phyloP scores from a whole-genome alignment of 176 grass and related monocot genomes.

The Juncus inflexus region DNA sequence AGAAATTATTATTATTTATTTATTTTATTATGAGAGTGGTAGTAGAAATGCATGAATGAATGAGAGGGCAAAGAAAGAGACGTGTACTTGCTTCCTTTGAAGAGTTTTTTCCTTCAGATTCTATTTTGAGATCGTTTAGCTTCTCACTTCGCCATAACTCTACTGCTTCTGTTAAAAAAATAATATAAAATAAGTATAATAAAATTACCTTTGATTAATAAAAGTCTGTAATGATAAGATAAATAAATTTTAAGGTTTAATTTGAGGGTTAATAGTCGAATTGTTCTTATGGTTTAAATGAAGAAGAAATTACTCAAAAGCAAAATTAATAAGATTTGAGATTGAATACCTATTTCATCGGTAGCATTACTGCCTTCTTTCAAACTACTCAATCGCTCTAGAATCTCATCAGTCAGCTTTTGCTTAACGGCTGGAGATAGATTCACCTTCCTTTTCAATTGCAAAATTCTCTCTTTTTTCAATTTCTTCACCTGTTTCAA shows the following conservation, averaged over 20 bases:
- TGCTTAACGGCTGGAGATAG: slow-evolving; percentile 56
- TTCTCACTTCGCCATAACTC: slow-evolving; percentile 70
- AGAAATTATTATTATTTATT: slow-evolving; percentile 22
- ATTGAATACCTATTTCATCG: slow-evolving; percentile 59
- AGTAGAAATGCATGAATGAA: neutral
- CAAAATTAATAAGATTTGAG: slow-evolving; percentile 9
- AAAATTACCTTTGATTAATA: neutral
- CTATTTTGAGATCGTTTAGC: slow-evolving; percentile 47
- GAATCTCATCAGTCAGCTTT: slow-evolving; percentile 60
- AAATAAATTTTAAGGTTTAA: neutral
- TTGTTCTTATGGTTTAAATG: neutral
- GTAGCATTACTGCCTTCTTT: slow-evolving; percentile 33
- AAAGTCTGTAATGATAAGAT: neutral
- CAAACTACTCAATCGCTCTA: slow-evolving; percentile 38
- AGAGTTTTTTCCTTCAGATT: slow-evolving; percentile 38
- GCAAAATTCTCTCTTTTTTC: slow-evolving; percentile 35
- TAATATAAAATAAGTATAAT: slow-evolving; percentile 8
- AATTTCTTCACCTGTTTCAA: slow-evolving; percentile 61
- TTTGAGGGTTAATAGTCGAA: slow-evolving; percentile 1
- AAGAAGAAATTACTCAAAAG: slow-evolving; percentile 6
- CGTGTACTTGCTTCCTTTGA: slow-evolving; percentile 58
- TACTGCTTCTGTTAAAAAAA: slow-evolving; percentile 47
- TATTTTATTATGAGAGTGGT: neutral
- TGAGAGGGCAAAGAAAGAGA: slow-evolving; percentile 13
- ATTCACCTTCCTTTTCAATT: slow-evolving; percentile 52